Evolutionary conservation across 371 early-diverging fungal species (phyloP), one percentile per base, ranked within the genome.

Genomic region (Sporodiniella umbellata): DNA sequence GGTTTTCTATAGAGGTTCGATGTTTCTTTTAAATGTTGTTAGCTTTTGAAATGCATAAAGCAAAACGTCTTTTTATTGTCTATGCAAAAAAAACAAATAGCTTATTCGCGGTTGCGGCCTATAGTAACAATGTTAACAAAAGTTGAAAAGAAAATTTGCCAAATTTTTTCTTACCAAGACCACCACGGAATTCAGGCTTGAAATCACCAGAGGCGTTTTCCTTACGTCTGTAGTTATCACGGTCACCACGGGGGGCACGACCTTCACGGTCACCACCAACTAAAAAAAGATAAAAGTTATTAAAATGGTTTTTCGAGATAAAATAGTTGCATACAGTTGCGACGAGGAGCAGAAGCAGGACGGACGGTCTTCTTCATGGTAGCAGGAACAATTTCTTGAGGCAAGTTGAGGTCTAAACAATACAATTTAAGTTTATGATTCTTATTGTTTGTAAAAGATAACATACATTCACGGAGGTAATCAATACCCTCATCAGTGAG

Each of bases 401-500:
- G 96, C 58, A 98, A 79, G 89, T 96, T 89, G 63, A 98, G 88
- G 86, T 86, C 70, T 69, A 51, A 2, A 17, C 30, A 28, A 28
- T 28, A 4, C 4, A 28, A 28, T 7, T 7, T 37, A 68, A 26
- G 15, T 30, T 15, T 39, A 25, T n/a, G 53, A 33, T 28, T 23
- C 12, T 18, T 18, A 10, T 6, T 15, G 22, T 5, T 11, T 2
- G 3, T 14, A 11, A 12, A n/a, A 21, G 23, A 47, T 3, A n/a
- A 45, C 70, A 31, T 63, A 69, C 62, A 90, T 84, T 91, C 89
- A 73, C 98, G 91, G 62, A 97, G 85, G 82, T 94, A 95, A 71
- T 90, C 92, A 62, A 97, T 94, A 79, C 98, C 98, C 76, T 88
- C 90, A 75, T 94, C 89, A 71, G 96, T 97, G 67, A 99, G 83